A percentile compares a stretch with the other conserved stretches of the same genome.
Evolutionary conservation across 2,329 filamentous ascomycete species (phyloP).

Genomic region (Penicillium sp.): DNA sequence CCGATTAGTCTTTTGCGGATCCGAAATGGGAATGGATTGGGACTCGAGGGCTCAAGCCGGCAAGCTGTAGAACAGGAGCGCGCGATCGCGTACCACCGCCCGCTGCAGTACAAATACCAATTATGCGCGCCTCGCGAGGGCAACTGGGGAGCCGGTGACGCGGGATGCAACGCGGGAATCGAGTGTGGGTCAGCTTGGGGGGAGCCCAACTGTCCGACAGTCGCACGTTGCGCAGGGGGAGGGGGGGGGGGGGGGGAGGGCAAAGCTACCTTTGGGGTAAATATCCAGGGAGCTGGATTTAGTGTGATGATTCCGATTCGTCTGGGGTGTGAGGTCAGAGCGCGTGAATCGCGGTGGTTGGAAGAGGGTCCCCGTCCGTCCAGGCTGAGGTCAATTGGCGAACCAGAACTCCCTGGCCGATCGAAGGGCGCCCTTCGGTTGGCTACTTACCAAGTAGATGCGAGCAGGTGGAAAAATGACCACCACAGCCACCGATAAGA

Average conservation of each 20-base stretch:
- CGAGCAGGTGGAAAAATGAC: constrained; percentile 3
- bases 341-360: constrained; percentile 13
- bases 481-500: constrained; percentile 2
- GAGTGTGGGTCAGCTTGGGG: constrained; percentile 29
- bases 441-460: constrained; percentile 19
- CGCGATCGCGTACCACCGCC: constrained; percentile 17
- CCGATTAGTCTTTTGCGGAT: constrained; percentile 19
- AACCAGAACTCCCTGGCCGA: constrained; percentile 35
- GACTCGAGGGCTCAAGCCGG: constrained; percentile 15
- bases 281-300: constrained; percentile 10
- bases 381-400: constrained; percentile 38
- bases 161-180: constrained; percentile 28
- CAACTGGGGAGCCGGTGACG: constrained; percentile 27
- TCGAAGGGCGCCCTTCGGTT: constrained; percentile 18
- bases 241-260: constrained; percentile 4
- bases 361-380: constrained; percentile 26
- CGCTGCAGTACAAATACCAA: constrained; percentile 29
- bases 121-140: constrained; percentile 21
- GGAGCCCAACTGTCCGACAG: constrained; percentile 23
- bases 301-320: constrained; percentile 25
- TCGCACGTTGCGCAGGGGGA: constrained; percentile 32
- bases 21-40: constrained; percentile 13
- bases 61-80: too few species aligned
- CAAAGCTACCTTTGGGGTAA: constrained; percentile 16
- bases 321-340: constrained; percentile 16